Conservation (phyloP, 176 grass and related monocot species). For the Secale cereale region DNA sequence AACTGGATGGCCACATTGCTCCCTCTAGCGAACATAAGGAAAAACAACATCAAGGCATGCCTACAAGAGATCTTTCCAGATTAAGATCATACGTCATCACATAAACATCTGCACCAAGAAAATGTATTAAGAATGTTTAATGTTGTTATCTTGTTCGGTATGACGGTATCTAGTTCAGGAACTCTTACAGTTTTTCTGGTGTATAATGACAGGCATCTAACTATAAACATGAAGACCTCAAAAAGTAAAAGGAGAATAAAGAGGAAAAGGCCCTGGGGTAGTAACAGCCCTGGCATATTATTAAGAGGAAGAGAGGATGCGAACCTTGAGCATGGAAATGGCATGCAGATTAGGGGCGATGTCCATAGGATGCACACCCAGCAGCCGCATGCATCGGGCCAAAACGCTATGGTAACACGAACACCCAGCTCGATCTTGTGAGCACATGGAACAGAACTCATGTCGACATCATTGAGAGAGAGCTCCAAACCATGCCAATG, state of each 20-base stretch:
- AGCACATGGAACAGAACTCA: too few relatives aligned
- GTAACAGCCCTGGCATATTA: too few relatives aligned
- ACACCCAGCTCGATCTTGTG: too few relatives aligned
- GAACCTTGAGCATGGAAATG: too few relatives aligned
- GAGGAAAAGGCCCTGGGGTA: too few relatives aligned
- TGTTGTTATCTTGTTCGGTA: background rate
- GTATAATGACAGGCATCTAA: background rate
- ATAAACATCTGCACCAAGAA: conserved; percentile 71
- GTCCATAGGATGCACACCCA: too few relatives aligned
- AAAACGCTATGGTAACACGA: too few relatives aligned
- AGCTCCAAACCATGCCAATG: too few relatives aligned
- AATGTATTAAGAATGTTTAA: conserved; percentile 4
- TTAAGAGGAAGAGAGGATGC: too few relatives aligned
- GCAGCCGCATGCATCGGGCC: too few relatives aligned
- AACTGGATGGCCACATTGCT: conserved; percentile 82
- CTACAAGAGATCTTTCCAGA: conserved; percentile 96
- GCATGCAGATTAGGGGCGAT: too few relatives aligned
- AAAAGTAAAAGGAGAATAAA: background rate
- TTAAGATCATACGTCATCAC: conserved; percentile 96
- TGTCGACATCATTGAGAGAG: too few relatives aligned
- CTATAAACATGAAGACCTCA: conserved; percentile 6
- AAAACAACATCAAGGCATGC: conserved; percentile 80
- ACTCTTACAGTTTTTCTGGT: background rate
- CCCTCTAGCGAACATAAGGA: conserved; percentile 89
- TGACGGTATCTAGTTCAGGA: background rate